Evolutionary conservation across 345 rosid genomes (phyloP).

Genomic region (Bruguiera gymnorhiza): DNA sequence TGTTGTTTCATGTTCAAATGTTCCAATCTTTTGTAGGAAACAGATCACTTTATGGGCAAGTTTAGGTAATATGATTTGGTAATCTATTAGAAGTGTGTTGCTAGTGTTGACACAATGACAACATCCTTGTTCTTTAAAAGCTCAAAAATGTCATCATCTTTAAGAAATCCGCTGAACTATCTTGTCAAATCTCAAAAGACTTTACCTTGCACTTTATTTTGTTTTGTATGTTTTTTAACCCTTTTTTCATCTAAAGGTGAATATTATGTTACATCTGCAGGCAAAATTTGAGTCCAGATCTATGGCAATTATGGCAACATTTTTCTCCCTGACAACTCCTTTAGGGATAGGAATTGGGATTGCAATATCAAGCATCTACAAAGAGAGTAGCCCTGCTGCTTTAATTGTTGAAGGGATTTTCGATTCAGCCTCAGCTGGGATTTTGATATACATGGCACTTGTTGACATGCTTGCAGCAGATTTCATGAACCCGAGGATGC

Average conservation of each 20-base stretch:
- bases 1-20: too few species aligned
- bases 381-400: conserved; percentile 43
- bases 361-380: conserved; percentile 45
- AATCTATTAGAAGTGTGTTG: too few species aligned
- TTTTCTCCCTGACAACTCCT: conserved; percentile 68
- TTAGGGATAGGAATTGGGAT: conserved; percentile 63
- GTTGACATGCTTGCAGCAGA: conserved; percentile 80
- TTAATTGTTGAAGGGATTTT: conserved; percentile 57
- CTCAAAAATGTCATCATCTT: not conserved
- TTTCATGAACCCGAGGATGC: conserved; percentile 58
- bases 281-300: conserved; percentile 50
- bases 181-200: not conserved
- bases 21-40: too few species aligned
- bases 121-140: conserved; percentile 2
- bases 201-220: too few species aligned
- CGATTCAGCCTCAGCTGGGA: conserved; percentile 66
- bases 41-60: too few species aligned
- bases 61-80: too few species aligned
- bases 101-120: conserved; percentile 27
- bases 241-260: not conserved
- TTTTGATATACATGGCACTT: conserved; percentile 72
- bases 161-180: not conserved
- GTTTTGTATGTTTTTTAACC: too few species aligned
- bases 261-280: conserved; percentile 14
- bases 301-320: conserved; percentile 53